Evolutionary conservation across 768 basidiomycete genomes (phyloP), one percentile per base, ranked within the genome.

Genomic region (Tulasnella sp.): DNA sequence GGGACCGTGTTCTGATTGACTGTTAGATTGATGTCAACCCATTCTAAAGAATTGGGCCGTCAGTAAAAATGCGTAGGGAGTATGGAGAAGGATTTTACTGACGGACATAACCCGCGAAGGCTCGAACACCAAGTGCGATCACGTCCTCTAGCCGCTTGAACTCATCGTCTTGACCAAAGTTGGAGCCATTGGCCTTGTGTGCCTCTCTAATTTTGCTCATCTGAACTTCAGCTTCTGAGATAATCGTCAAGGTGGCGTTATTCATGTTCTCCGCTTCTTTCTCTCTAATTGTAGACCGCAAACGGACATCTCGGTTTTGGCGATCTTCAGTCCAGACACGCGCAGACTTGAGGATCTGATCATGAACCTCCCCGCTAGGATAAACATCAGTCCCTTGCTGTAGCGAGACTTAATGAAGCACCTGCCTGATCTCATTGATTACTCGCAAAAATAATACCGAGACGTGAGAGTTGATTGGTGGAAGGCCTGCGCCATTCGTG

Each of bases 1-100:
- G 86, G 83, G 31, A 98, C 81, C 1, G 93, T 91, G 12, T 79
- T 80, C 11, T 87, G 89, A 1, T 93, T 97, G 60, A 99, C 86
- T 11, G 96, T 92, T 63, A 98, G 75, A 67, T 90, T 92, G 64
- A 99, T 93, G 67, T 98, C 96, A 65, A 98, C 87, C 96, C 96
- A 99, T 12, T 92, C 94, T 96, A 65, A 24, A 42, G 51, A 12
- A n/a, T n/a, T n/a, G n/a, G n/a, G n/a, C n/a, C n/a, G 53, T 19
- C 21, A 25, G 25, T 21, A 22, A 21, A 42, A 54, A 21, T 25
- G n/a, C 27, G 17, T 22, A 54, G 30, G 4, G n/a, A 49, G 19
- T 21, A 50, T 7, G 48, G 17, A 10, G 31, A 25, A 34, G 45
- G 22, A 24, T 10, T 45, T 29, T 12, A 82, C 93, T 67, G 68